Conservation (phyloP, 1,284 basidiomycete species). For the Cronartium quercuum region DNA sequence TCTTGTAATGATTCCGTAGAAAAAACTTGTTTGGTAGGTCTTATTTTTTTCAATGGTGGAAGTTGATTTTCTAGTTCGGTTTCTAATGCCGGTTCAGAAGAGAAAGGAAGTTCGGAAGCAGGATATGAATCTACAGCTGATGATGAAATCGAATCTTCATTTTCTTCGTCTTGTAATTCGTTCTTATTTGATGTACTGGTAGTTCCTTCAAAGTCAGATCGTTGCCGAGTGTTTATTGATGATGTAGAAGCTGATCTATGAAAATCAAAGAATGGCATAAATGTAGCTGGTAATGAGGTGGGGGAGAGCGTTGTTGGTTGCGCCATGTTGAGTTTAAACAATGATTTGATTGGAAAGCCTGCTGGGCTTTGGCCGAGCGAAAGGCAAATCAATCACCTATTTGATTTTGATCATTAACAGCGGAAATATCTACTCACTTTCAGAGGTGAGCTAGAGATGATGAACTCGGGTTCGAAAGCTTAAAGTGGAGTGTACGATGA, state of each 20-base stretch:
- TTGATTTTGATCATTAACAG: too few species aligned
- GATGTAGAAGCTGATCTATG: constrained; percentile 15
- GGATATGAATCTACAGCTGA: constrained; percentile 14
- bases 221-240: constrained; percentile 31
- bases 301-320: too few species aligned
- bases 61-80: constrained; percentile 28
- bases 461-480: too few species aligned
- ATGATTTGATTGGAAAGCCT: too few species aligned
- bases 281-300: constrained; percentile 19
- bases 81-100: constrained; percentile 29
- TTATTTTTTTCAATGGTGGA: constrained; percentile 29
- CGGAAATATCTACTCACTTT: too few species aligned
- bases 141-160: not conserved
- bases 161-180: constrained; percentile 11
- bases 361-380: too few species aligned
- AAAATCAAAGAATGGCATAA: constrained; percentile 7
- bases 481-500: too few species aligned
- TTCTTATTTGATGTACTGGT: constrained; percentile 3
- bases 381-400: too few species aligned
- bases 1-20: not conserved
- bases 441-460: too few species aligned
- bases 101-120: constrained; percentile 26
- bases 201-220: constrained; percentile 16
- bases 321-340: too few species aligned
- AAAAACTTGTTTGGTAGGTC: not conserved